A percentile compares a stretch with the other conserved stretches of the same genome.
phyloP scores from a whole-genome alignment of 768 basidiomycete species.

The Kwoniella mangroviensis region DNA sequence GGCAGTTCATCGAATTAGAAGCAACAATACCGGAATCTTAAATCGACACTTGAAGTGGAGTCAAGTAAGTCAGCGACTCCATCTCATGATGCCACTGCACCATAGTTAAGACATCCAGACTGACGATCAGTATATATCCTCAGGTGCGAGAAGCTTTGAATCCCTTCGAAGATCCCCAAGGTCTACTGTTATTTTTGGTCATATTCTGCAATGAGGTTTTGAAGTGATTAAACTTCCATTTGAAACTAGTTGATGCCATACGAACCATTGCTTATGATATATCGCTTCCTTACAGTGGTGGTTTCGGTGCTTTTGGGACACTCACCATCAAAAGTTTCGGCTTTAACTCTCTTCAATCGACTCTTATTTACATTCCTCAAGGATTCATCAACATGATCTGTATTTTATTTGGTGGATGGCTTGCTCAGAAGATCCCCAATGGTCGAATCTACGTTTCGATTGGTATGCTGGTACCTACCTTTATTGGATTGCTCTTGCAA shows the following conservation, averaged over 20 bases:
- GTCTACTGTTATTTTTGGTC: not conserved
- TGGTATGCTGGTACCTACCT: slow-evolving; percentile 6
- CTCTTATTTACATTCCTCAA: slow-evolving; percentile 10
- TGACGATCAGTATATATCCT: not conserved
- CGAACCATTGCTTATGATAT: not conserved
- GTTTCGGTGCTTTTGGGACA: slow-evolving; percentile 10
- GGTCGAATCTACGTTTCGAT: slow-evolving; percentile 7
- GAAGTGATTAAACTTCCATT: not conserved
- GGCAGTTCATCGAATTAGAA: slow-evolving; percentile 6
- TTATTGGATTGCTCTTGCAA: slow-evolving; percentile 9
- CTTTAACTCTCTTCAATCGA: slow-evolving; percentile 7
- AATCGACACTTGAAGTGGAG: slow-evolving; percentile 8
- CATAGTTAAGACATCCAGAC: not conserved
- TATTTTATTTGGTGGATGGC: slow-evolving; percentile 10
- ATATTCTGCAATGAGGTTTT: slow-evolving; percentile 10
- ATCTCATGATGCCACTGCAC: not conserved
- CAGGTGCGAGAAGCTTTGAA: slow-evolving; percentile 11
- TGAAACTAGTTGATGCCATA: too few relatives aligned
- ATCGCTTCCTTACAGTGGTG: not conserved
- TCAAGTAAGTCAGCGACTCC: not conserved
- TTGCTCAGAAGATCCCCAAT: slow-evolving; percentile 5
- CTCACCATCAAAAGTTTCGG: slow-evolving; percentile 7
- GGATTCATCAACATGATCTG: slow-evolving; percentile 14
- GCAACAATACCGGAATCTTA: slow-evolving; percentile 9
- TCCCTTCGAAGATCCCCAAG: slow-evolving; percentile 9